Percentiles rank a stretch among this genome's conserved stretches.
Evolutionary conservation across 345 rosid species (phyloP).

Genomic region (Aethionema arabicum): DNA sequence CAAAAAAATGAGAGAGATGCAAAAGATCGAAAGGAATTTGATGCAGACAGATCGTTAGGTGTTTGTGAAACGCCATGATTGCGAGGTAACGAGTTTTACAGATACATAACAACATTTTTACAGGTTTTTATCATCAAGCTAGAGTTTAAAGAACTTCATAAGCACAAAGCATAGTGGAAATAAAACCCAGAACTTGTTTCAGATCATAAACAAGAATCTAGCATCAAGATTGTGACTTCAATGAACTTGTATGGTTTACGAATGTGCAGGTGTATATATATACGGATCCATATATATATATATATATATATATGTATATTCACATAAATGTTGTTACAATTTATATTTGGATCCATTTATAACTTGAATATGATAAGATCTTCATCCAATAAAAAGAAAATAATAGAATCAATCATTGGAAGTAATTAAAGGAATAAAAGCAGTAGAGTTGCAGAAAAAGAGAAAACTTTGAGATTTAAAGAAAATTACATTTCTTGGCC

Average conservation of each 20-base stretch:
- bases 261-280: not conserved
- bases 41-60: not conserved
- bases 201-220: not conserved
- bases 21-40: not conserved
- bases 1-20: not conserved
- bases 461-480: slow-evolving; percentile 1
- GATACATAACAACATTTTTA: slow-evolving; percentile 4
- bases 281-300: not conserved
- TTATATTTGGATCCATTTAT: slow-evolving; percentile 16
- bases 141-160: not conserved
- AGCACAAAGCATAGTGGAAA: not conserved
- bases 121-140: not conserved
- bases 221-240: slow-evolving; percentile 20
- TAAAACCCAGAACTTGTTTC: not conserved
- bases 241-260: not conserved
- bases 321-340: not conserved
- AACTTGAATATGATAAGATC: slow-evolving; percentile 10
- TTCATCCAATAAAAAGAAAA: not conserved
- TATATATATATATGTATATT: not conserved
- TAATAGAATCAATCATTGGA: not conserved
- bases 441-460: not conserved
- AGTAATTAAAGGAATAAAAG: not conserved
- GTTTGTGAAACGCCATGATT: slow-evolving; percentile 2
- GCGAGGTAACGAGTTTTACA: not conserved
- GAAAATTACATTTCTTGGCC: slow-evolving; percentile 53